Evolutionary conservation across 768 basidiomycete species (phyloP).

Genomic region (Phaffia tasmanica): DNA sequence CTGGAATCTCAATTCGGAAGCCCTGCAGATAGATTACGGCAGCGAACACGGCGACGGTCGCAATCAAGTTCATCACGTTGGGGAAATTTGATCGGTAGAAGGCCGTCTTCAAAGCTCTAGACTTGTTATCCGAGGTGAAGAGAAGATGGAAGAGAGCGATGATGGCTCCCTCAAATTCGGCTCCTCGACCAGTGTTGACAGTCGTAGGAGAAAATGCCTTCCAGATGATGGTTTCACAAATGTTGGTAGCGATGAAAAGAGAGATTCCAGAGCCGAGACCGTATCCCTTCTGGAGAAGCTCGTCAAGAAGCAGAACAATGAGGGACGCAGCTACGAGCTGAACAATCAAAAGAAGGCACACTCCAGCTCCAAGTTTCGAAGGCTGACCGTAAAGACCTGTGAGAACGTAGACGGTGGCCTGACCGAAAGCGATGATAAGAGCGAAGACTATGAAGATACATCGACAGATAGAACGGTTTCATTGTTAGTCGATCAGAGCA

Average conservation of each 20-base stretch:
- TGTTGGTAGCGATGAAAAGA: constrained; percentile 98
- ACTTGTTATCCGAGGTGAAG: constrained; percentile 98
- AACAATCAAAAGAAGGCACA: constrained; percentile 91
- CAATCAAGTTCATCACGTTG: constrained; percentile 94
- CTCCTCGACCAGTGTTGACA: constrained; percentile 92
- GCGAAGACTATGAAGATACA: constrained; percentile 67
- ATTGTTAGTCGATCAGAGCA: neutral
- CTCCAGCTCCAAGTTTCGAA: constrained; percentile 82
- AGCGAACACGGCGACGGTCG: constrained; percentile 82
- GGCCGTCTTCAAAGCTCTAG: constrained; percentile 88
- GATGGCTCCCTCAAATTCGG: constrained; percentile 95
- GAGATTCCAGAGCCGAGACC: constrained; percentile 98
- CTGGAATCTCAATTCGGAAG: constrained; percentile 95
- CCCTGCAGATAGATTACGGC: constrained; percentile 97
- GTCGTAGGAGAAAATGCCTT: constrained; percentile 98
- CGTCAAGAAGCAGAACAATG: constrained; percentile 95
- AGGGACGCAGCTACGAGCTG: constrained; percentile 87
- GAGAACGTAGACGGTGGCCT: constrained; percentile 91
- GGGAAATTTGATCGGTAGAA: constrained; percentile 96
- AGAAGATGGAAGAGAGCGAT: constrained; percentile 93
- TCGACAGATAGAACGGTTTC: neutral
- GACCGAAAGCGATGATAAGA: constrained; percentile 88
- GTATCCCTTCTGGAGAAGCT: constrained; percentile 97
- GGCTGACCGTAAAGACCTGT: constrained; percentile 95
- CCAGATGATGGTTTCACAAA: constrained; percentile 98